These are phyloP conservation scores for Gossypium turneri DNA, from an alignment of 345 rosid species.

Conservation along the genomic window DNA sequence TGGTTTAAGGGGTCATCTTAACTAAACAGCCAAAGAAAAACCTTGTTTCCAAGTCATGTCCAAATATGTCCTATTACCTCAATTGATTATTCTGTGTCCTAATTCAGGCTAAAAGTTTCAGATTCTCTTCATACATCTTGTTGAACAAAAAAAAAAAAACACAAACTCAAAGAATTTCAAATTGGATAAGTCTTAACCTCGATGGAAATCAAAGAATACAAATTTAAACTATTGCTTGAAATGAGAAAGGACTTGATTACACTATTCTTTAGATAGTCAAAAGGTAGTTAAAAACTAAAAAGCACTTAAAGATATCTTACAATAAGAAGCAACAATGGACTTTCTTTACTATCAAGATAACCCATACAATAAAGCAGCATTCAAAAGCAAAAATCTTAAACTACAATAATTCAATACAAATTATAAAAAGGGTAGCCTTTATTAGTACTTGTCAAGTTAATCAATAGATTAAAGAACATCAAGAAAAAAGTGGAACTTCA, in stretches of 20 bases:
- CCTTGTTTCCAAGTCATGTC: background rate
- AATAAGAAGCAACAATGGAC: slow-evolving; percentile 20
- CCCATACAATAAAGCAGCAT: slow-evolving; percentile 6
- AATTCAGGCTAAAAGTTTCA: background rate
- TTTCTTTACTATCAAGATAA: slow-evolving; percentile 20
- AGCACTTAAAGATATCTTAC: slow-evolving; percentile 12
- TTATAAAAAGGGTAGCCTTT: background rate
- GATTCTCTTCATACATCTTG: background rate
- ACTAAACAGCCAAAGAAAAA: background rate
- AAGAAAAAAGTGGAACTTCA: background rate
- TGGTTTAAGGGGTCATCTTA: background rate
- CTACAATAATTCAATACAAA: background rate
- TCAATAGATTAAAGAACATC: background rate
- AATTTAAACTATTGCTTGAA: background rate
- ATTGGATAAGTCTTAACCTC: background rate
- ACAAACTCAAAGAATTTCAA: background rate
- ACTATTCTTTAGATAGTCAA: slow-evolving; percentile 1
- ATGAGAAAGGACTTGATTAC: slow-evolving; percentile 1
- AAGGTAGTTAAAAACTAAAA: slow-evolving; percentile 5
- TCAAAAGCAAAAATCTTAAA: background rate
- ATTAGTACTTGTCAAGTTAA: background rate
- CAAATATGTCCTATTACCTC: slow-evolving; percentile 10
- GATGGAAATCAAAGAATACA: background rate
- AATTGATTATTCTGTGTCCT: background rate
- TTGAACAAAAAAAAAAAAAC: slow-evolving; percentile 1